Conservation (phyloP, 306 rosid genomes). For the Pterocarpus macrocarpus region DNA sequence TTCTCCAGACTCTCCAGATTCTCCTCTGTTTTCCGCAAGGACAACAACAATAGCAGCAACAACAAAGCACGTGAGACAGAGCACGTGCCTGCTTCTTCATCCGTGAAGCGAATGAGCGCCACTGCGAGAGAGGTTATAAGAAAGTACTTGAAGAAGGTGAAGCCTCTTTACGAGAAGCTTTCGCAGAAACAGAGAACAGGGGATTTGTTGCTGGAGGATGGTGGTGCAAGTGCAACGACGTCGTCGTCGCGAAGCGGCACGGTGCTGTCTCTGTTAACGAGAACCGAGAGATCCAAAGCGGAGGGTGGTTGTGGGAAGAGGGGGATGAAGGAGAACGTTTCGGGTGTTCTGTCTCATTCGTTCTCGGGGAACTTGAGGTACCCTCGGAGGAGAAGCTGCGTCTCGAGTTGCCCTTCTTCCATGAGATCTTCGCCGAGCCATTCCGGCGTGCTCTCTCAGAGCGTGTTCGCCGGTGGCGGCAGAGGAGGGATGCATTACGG, state of each 20-base stretch:
- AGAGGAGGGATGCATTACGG: constrained; percentile 19
- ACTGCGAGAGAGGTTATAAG: constrained; percentile 81
- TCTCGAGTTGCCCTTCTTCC: constrained; percentile 92
- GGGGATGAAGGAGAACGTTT: constrained; percentile 40
- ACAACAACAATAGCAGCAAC: constrained; percentile 31
- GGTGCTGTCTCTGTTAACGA: constrained; percentile 43
- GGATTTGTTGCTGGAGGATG: background rate
- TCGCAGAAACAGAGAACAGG: constrained; percentile 58
- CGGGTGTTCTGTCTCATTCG: constrained; percentile 65
- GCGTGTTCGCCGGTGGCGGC: background rate
- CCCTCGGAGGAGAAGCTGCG: constrained; percentile 68
- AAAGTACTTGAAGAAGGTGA: constrained; percentile 83
- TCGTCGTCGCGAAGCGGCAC: background rate
- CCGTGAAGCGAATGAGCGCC: constrained; percentile 67
- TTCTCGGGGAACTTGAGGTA: constrained; percentile 88
- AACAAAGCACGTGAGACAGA: constrained; percentile 42
- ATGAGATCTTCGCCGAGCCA: constrained; percentile 88
- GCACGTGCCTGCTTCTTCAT: constrained; percentile 43
- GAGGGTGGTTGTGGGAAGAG: background rate
- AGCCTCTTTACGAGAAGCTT: constrained; percentile 80
- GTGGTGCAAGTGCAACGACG: background rate
- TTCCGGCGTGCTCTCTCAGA: constrained; percentile 74
- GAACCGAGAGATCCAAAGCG: constrained; percentile 49
- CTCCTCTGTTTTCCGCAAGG: constrained; percentile 81
- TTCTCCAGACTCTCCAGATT: constrained; percentile 75